phyloP scores from a whole-genome alignment of 768 basidiomycete species.

The Tylopilus vinaceipallidus region DNA sequence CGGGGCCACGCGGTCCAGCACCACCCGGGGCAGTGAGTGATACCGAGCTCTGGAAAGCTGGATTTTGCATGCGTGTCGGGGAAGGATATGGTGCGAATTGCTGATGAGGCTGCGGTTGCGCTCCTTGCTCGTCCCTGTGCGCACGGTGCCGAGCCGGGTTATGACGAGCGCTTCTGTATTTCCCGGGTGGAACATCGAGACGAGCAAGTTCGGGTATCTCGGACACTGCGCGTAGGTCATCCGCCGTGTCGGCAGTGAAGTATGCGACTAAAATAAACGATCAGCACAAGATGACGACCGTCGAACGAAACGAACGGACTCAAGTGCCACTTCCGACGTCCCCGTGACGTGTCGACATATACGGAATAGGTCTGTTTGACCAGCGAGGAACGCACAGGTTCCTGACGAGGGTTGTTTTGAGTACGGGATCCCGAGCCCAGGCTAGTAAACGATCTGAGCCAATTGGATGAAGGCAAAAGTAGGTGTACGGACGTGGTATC shows the following conservation, averaged over 20 bases:
- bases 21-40: background rate
- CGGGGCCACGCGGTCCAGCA: background rate
- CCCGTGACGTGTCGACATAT: conserved; percentile 60
- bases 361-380: conserved; percentile 84
- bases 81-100: conserved; percentile 35
- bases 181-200: conserved; percentile 55
- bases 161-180: conserved; percentile 64
- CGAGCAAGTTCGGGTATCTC: conserved; percentile 53
- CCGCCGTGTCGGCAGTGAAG: conserved; percentile 62
- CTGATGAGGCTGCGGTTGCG: conserved; percentile 15
- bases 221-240: conserved; percentile 56
- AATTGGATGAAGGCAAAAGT: background rate
- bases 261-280: conserved; percentile 58
- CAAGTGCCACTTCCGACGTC: conserved; percentile 80
- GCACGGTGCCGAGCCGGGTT: conserved; percentile 44
- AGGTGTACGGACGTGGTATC: conserved; percentile 42
- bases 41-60: conserved; percentile 2
- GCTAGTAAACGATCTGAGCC: conserved; percentile 18
- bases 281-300: conserved; percentile 3
- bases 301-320: conserved; percentile 44
- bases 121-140: conserved; percentile 25
- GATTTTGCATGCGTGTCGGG: conserved; percentile 19
- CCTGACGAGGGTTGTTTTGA: conserved; percentile 26
- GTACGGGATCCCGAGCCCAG: conserved; percentile 31
- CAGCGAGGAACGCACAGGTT: conserved; percentile 45